Base-by-base conservation (phyloP, 2,329 filamentous ascomycete species). In the Colletotrichum sp. region DNA sequence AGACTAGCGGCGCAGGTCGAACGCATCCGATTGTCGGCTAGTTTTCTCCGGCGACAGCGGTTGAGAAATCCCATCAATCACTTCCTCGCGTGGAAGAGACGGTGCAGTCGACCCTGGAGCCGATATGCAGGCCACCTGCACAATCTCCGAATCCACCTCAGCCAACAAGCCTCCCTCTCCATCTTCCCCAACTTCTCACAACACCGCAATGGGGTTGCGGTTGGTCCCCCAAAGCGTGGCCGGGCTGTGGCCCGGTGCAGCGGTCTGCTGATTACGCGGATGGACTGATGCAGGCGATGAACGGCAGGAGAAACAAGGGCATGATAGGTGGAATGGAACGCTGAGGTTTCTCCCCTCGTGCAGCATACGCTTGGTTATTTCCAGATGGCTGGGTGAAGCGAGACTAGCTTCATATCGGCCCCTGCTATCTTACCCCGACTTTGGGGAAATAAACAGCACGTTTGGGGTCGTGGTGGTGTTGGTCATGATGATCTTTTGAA, bases 41-140 rank as follows among this genome's bases (percentile, higher is more conserved):
- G 64, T 64, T 73, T 75, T 76, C 44, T 76, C 64, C 73, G 73
- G 55, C 18, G 73, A 69, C 32, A 24, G 16, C 39, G 44, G 69
- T 26, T 26, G 7, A 72, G 28, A 76, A 69, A 76, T 76, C 59
- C 73, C 73, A 73, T 76, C 73, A 76, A 76, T 76, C 73, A 76
- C 2, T 24, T 5, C 26, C 44, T 44, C 44, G 57, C 57, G 44
- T 65, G 21, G 30, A 49, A 8, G 28, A 60, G 18, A 72, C 32
- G 26, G 64, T 49, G 57, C 70, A 21, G 28, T 68, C 16, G 24
- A 73, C 70, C 69, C 69, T 18, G 64, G 32, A 59, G 21, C 34
- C 64, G 9, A 65, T 62, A 69, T 76, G 73, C 73, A 62, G 73
- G 63, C 69, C 32, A 59, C 21, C 57, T 68, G 64, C 64, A 76